These are phyloP conservation scores for Neurospora tetraspora DNA, from an alignment of 495 filamentous ascomycete genomes.

Conservation along the genomic window DNA sequence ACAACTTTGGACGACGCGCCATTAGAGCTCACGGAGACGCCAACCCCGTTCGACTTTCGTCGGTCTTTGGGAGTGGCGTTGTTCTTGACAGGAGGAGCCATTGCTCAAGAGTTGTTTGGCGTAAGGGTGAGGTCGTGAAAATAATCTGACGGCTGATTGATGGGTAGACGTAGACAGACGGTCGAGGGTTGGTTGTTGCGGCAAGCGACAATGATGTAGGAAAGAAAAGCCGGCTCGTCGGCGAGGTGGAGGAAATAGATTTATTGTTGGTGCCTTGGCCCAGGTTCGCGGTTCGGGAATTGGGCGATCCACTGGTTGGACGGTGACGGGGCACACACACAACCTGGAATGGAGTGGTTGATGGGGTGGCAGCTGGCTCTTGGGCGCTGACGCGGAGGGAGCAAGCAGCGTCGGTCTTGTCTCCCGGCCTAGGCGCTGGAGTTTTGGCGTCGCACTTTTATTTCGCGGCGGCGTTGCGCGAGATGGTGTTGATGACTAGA, in stretches of 20 bases:
- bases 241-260: constrained; percentile 8
- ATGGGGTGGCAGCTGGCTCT: background rate
- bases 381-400: background rate
- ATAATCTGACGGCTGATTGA: constrained; percentile 5
- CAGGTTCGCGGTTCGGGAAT: constrained; percentile 13
- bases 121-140: background rate
- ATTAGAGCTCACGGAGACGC: constrained; percentile 2
- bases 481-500: constrained; percentile 3
- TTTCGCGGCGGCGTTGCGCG: constrained; percentile 23
- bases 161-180: constrained; percentile 2
- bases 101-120: constrained; percentile 2
- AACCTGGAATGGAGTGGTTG: constrained; percentile 16
- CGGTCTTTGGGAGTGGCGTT: constrained; percentile 32
- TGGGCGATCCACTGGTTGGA: constrained; percentile 21
- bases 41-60: constrained; percentile 27
- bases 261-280: constrained; percentile 10
- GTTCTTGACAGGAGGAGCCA: constrained; percentile 32
- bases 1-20: constrained; percentile 22
- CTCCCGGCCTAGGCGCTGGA: constrained; percentile 10
- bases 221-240: background rate
- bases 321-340: constrained; percentile 12
- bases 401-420: background rate
- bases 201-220: background rate
- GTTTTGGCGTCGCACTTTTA: constrained; percentile 27
- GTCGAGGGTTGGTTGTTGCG: constrained; percentile 1